A percentile compares a stretch with the other conserved stretches of the same genome.
These are phyloP conservation scores for Botrytis deweyae DNA, from an alignment of 2,329 filamentous ascomycete species.

Conservation along the genomic window DNA sequence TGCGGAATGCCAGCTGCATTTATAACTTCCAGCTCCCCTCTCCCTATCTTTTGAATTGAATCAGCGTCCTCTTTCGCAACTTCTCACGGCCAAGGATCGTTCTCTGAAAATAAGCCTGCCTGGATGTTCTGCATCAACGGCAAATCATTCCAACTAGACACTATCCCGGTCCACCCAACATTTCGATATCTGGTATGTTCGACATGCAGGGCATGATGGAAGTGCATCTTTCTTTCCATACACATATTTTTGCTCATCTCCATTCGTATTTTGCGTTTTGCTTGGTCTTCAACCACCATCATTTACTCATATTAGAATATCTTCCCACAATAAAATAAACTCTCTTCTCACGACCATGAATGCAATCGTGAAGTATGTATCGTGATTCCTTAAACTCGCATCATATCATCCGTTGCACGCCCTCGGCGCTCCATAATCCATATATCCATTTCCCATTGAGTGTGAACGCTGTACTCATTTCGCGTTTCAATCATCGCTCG, in stretches of 20 bases:
- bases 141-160: background rate
- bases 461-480: fast-evolving
- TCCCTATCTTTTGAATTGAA: background rate
- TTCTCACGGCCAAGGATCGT: background rate
- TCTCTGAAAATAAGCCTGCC: background rate
- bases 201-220: background rate
- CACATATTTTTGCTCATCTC: background rate
- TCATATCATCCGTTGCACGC: background rate
- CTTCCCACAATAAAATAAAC: background rate
- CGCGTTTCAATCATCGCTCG: background rate
- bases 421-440: fast-evolving
- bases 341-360: background rate
- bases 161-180: too few relatives aligned
- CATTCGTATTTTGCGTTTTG: background rate
- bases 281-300: background rate
- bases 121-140: too few relatives aligned
- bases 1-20: background rate
- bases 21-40: background rate
- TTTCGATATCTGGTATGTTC: background rate
- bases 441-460: background rate
- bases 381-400: too few relatives aligned
- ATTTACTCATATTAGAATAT: background rate
- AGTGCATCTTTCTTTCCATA: background rate
- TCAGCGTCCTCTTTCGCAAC: background rate
- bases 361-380: background rate